phyloP scores from a whole-genome alignment of 2,329 filamentous ascomycete genomes.

The Sphaerulina musiva region DNA sequence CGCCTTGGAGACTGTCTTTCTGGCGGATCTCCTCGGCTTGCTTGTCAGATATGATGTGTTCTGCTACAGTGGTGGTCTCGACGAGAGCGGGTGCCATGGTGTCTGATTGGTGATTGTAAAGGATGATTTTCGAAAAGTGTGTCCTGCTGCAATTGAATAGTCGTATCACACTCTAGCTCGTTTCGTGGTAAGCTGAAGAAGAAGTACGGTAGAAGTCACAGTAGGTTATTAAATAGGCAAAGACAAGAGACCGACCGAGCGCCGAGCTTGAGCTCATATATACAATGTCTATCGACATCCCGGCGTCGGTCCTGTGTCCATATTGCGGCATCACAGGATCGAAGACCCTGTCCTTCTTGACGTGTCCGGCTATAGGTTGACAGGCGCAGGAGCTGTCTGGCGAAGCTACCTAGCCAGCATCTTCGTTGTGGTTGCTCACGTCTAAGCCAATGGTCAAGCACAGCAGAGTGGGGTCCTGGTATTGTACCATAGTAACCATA shows the following conservation, averaged over 20 bases:
- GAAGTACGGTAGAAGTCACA: neutral
- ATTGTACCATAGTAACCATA: neutral
- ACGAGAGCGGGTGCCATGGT: slow-evolving; percentile 42
- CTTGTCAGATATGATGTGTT: slow-evolving; percentile 18
- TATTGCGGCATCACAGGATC: slow-evolving; percentile 12
- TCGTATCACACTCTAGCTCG: neutral
- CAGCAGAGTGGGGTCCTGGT: neutral
- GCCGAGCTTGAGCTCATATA: slow-evolving; percentile 12
- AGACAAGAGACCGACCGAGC: neutral
- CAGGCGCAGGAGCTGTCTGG: neutral
- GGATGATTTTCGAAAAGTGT: neutral
- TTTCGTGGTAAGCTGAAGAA: neutral
- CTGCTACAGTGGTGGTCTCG: slow-evolving; percentile 28
- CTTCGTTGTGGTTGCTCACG: neutral
- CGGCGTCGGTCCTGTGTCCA: slow-evolving; percentile 17
- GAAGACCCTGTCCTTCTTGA: slow-evolving; percentile 8
- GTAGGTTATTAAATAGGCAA: neutral
- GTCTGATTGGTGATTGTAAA: neutral
- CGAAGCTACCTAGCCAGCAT: neutral
- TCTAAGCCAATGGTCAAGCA: neutral
- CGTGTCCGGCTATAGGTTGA: slow-evolving; percentile 14
- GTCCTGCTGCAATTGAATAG: neutral
- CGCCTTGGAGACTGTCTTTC: slow-evolving; percentile 25
- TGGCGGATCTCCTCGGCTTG: slow-evolving; percentile 23
- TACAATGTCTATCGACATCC: slow-evolving; percentile 14